These are phyloP conservation scores for Monosporascus sp. DNA, from an alignment of 2,329 filamentous ascomycete species.

Conservation along the genomic window DNA sequence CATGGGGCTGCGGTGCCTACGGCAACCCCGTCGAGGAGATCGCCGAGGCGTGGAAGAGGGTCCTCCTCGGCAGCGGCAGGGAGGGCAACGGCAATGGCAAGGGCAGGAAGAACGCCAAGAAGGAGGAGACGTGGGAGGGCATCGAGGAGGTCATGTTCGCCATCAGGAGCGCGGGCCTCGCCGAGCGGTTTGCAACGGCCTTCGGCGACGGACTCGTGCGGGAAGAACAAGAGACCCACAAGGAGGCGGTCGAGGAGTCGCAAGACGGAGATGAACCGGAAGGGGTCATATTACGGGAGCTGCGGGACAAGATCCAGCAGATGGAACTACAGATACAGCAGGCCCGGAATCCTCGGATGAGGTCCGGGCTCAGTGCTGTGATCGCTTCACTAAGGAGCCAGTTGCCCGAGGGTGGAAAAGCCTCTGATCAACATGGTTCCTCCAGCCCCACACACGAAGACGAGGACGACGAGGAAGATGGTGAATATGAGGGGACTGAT, in stretches of 20 bases:
- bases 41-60: constrained; percentile 48
- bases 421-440: background rate
- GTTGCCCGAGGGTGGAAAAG: constrained; percentile 6
- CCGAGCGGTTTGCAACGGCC: constrained; percentile 42
- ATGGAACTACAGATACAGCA: constrained; percentile 20
- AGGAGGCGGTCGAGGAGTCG: constrained; percentile 1
- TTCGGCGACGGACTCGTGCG: constrained; percentile 38
- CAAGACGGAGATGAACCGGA: constrained; percentile 11
- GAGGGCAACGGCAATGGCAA: constrained; percentile 2
- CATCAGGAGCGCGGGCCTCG: constrained; percentile 47
- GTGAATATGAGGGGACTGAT: background rate
- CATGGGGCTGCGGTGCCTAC: constrained; percentile 61
- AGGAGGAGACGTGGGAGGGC: constrained; percentile 31
- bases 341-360: constrained; percentile 21
- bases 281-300: constrained; percentile 12
- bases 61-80: constrained; percentile 27
- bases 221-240: constrained; percentile 21
- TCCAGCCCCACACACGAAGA: background rate
- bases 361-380: constrained; percentile 20
- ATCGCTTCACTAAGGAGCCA: constrained; percentile 21
- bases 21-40: constrained; percentile 57
- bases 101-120: constrained; percentile 7
- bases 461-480: background rate
- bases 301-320: constrained; percentile 23
- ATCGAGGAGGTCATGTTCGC: constrained; percentile 54